phyloP scores from a whole-genome alignment of 2,329 filamentous ascomycete species.

The Diaporthe batatas region DNA sequence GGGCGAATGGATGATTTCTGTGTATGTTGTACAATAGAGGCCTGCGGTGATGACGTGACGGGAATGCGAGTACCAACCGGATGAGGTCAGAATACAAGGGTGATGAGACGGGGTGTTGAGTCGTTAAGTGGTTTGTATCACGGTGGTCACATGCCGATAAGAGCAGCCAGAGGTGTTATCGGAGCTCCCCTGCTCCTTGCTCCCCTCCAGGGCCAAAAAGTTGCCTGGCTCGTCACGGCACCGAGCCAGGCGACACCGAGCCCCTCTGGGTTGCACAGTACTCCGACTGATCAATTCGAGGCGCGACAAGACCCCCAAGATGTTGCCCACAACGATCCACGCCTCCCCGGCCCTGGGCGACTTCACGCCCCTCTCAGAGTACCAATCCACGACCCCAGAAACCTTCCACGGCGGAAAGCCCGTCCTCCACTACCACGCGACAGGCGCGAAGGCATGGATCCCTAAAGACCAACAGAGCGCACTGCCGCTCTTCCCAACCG shows the following conservation, averaged over 20 bases:
- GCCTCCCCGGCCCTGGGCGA: slow-evolving; percentile 68
- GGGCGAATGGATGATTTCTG: too few relatives aligned
- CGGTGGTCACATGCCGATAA: slow-evolving; percentile 31
- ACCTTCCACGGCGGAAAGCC: slow-evolving; percentile 80
- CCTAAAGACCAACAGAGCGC: slow-evolving; percentile 64
- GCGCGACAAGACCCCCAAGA: slow-evolving; percentile 44
- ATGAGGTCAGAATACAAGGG: neutral
- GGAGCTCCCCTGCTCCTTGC: slow-evolving; percentile 18
- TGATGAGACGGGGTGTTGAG: slow-evolving; percentile 4
- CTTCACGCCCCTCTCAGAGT: slow-evolving; percentile 76
- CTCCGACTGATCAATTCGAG: slow-evolving; percentile 39
- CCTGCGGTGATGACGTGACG: neutral
- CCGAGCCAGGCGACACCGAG: neutral
- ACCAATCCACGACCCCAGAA: slow-evolving; percentile 78
- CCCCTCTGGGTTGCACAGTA: slow-evolving; percentile 39
- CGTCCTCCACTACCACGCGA: slow-evolving; percentile 75
- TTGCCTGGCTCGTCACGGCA: slow-evolving; percentile 1
- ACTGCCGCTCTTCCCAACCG: slow-evolving; percentile 66
- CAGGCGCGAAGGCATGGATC: slow-evolving; percentile 69
- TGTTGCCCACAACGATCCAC: slow-evolving; percentile 69
- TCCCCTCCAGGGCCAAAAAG: slow-evolving; percentile 35
- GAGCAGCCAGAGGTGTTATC: slow-evolving; percentile 20
- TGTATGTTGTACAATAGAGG: neutral
- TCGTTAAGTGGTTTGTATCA: neutral
- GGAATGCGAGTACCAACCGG: neutral